Base-by-base conservation (phyloP, 2,329 filamentous ascomycete species). In the Aspergillus terreus region DNA sequence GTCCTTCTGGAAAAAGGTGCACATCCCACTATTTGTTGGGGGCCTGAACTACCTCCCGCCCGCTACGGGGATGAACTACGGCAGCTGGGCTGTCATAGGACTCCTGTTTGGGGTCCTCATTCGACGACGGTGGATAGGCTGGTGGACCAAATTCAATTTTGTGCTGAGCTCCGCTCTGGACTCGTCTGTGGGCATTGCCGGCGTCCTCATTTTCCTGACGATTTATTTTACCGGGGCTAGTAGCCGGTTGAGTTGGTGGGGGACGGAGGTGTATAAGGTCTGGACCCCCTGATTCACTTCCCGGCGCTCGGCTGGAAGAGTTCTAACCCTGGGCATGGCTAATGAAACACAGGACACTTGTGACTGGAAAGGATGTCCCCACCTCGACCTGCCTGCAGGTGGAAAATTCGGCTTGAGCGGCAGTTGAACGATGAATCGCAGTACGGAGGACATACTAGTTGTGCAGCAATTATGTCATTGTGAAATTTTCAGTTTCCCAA, bases 81-180 rank as follows among this genome's bases (percentile, higher is more conserved):
- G 85, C 21, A 82, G 82, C 63, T 88, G 85, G 85, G 84, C 82
- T 1, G 59, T 81, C 17, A 79, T 85, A 10, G 85, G 85, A 6
- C 75, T 81, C 25, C 58, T 82, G 4, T 88, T 88, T 72, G 86
- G 87, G 6, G 27, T 30, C 27, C 9, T 64, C 82, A 76, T 57
- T 79, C 79, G 57, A 76, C 88, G 62, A 79, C 80, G 65, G 77
- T 80, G 43, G 76, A 79, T 46, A 82, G 80, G 65, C 78, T 88
- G 85, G 85, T 88, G 86, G 86, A 70, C 83, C 58, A 83, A 84
- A 67, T 88, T 87, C 70, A 88, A 88, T 70, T 89, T 88, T 66
- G 78, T 88, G 62, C 82, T 84, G 1, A 86, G 83, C 32, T 84
- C 84, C 0, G 86, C 82, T 1, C 73, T 89, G 42, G 86, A 88